These are phyloP conservation scores for Candida verbasci DNA, from an alignment of 805 yeast genomes.

Conservation along the genomic window DNA sequence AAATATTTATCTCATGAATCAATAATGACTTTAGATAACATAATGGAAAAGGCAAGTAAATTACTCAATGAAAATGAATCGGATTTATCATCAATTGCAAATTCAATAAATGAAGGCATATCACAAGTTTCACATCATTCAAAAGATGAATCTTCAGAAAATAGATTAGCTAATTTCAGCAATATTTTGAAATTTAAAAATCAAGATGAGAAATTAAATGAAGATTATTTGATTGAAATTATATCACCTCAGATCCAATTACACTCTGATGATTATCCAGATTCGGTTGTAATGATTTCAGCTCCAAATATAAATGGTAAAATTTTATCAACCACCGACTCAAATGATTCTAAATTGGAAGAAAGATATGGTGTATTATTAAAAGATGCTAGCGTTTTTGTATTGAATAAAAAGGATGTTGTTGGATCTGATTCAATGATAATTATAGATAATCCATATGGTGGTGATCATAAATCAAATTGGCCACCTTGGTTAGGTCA, in stretches of 20 bases:
- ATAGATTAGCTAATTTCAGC: conserved; percentile 29
- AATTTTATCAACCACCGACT: conserved; percentile 55
- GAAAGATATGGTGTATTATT: conserved; percentile 67
- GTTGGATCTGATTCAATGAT: conserved; percentile 19
- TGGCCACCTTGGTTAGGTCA: conserved; percentile 94
- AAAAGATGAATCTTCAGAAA: conserved; percentile 6
- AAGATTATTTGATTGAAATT: conserved; percentile 35
- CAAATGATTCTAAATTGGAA: conserved; percentile 37
- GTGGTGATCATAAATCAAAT: conserved; percentile 45
- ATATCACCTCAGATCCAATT: conserved; percentile 43
- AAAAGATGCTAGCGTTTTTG: conserved; percentile 67
- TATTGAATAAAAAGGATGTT: conserved; percentile 31
- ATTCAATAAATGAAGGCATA: neutral
- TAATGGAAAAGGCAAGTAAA: conserved; percentile 18
- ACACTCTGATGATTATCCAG: conserved; percentile 35
- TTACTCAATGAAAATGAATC: conserved; percentile 11
- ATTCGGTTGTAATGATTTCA: conserved; percentile 62
- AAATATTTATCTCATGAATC: conserved; percentile 34
- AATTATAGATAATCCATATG: conserved; percentile 47
- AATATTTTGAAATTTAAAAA: conserved; percentile 20
- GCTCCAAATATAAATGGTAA: conserved; percentile 70
- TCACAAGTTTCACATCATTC: neutral
- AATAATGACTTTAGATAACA: conserved; percentile 27
- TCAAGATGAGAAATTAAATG: conserved; percentile 26
- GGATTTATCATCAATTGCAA: conserved; percentile 6